phyloP scores from a whole-genome alignment of 75 land plant species.

The Ceratopteris richardii region DNA sequence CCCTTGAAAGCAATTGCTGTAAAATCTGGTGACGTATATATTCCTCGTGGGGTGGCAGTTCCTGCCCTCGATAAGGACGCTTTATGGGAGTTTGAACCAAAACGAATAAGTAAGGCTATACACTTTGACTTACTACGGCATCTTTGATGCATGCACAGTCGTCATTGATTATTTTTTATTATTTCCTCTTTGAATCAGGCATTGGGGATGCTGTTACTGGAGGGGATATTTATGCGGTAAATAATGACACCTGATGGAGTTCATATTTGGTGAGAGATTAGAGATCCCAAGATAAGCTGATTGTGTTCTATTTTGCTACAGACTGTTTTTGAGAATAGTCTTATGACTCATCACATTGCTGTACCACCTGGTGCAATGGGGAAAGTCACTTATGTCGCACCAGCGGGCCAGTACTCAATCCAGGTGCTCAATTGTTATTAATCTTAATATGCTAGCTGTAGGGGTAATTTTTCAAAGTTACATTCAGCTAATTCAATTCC shows the following conservation, averaged over 20 bases:
- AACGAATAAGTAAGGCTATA: conserved; percentile 52
- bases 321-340: conserved; percentile 92
- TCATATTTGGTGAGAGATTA: not conserved
- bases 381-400: conserved; percentile 82
- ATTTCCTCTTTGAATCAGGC: conserved; percentile 40
- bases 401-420: conserved; percentile 78
- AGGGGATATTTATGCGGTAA: conserved; percentile 95
- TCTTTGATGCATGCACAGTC: not conserved
- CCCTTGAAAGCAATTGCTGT: conserved; percentile 94
- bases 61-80: conserved; percentile 92
- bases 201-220: conserved; percentile 93
- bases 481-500: too few relatives aligned
- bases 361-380: conserved; percentile 99
- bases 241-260: conserved; percentile 17
- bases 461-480: too few relatives aligned
- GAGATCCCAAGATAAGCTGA: too few relatives aligned
- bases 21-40: conserved; percentile 90
- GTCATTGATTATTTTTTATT: not conserved
- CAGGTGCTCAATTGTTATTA: conserved; percentile 34
- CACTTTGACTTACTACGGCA: too few relatives aligned
- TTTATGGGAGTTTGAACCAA: conserved; percentile 87
- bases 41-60: conserved; percentile 98
- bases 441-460: not conserved
- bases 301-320: conserved; percentile 31
- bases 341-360: conserved; percentile 88